Percentiles rank a stretch among this genome's conserved stretches.
These are phyloP conservation scores for Lipomyces yamanashiensis DNA, from an alignment of 805 yeast genomes.

Conservation along the genomic window DNA sequence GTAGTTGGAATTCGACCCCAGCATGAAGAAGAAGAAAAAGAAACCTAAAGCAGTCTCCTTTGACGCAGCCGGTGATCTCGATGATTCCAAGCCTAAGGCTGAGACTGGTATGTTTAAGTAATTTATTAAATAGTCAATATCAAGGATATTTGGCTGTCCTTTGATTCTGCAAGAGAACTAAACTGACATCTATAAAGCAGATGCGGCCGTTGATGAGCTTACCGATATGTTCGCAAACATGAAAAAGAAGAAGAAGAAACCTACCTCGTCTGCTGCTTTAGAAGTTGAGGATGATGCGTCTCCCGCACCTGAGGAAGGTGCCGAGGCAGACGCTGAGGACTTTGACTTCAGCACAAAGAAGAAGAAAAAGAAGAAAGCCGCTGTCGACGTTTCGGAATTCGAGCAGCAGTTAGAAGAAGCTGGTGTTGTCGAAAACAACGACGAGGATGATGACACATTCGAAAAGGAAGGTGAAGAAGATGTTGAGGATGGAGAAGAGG, in stretches of 20 bases:
- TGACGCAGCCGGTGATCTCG: slow-evolving; percentile 21
- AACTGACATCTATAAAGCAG: slow-evolving; percentile 16
- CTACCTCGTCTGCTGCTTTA: slow-evolving; percentile 44
- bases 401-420: slow-evolving; percentile 90
- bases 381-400: slow-evolving; percentile 72
- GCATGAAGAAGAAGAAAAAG: slow-evolving; percentile 47
- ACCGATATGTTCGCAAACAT: slow-evolving; percentile 77
- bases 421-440: slow-evolving; percentile 65
- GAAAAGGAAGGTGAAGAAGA: slow-evolving; percentile 41
- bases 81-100: slow-evolving; percentile 17
- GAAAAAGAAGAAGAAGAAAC: slow-evolving; percentile 84
- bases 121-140: background rate
- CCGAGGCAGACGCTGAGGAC: slow-evolving; percentile 37
- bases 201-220: slow-evolving; percentile 47
- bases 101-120: slow-evolving; percentile 20
- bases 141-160: background rate
- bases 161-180: background rate
- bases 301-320: slow-evolving; percentile 29
- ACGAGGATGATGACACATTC: slow-evolving; percentile 40
- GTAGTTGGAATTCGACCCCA: slow-evolving; percentile 37
- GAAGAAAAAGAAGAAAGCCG: slow-evolving; percentile 75
- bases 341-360: slow-evolving; percentile 62
- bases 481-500: slow-evolving; percentile 31
- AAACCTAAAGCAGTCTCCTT: slow-evolving; percentile 39
- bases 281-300: slow-evolving; percentile 43